These are phyloP conservation scores for Nidula microcarpa DNA, from an alignment of 768 basidiomycete genomes.

Conservation along the genomic window DNA sequence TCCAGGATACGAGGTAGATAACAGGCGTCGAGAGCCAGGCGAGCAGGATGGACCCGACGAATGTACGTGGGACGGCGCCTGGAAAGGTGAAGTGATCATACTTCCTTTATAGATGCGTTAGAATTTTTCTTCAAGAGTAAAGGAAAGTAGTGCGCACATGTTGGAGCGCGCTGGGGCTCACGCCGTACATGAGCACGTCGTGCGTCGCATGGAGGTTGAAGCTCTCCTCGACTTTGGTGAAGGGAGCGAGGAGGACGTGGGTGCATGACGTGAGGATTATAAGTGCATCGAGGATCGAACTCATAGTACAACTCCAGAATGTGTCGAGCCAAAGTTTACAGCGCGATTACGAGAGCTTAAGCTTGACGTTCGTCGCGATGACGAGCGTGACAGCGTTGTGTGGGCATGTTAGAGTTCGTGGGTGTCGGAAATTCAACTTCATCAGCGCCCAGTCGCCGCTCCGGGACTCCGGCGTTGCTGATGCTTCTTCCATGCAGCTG, in stretches of 20 bases:
- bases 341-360: too few relatives aligned
- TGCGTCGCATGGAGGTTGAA: slow-evolving; percentile 92
- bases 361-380: too few relatives aligned
- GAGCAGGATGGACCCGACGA: slow-evolving; percentile 72
- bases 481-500: too few relatives aligned
- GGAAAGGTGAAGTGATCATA: slow-evolving; percentile 90
- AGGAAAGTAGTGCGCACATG: slow-evolving; percentile 39
- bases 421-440: too few relatives aligned
- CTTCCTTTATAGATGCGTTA: slow-evolving; percentile 29
- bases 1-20: slow-evolving; percentile 31
- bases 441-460: too few relatives aligned
- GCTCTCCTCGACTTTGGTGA: slow-evolving; percentile 96
- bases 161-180: slow-evolving; percentile 32
- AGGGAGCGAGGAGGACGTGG: slow-evolving; percentile 79
- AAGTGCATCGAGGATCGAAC: slow-evolving; percentile 40
- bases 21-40: slow-evolving; percentile 54
- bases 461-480: too few relatives aligned
- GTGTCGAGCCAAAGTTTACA: too few relatives aligned
- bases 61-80: slow-evolving; percentile 87
- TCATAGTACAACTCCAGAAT: slow-evolving; percentile 10
- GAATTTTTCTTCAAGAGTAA: not conserved
- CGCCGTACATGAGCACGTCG: slow-evolving; percentile 81
- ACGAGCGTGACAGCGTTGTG: too few relatives aligned
- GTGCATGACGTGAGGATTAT: slow-evolving; percentile 49
- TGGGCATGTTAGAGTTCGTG: too few relatives aligned